Conservation (phyloP, 805 yeast genomes). For the Myxozyma nipponensis region DNA sequence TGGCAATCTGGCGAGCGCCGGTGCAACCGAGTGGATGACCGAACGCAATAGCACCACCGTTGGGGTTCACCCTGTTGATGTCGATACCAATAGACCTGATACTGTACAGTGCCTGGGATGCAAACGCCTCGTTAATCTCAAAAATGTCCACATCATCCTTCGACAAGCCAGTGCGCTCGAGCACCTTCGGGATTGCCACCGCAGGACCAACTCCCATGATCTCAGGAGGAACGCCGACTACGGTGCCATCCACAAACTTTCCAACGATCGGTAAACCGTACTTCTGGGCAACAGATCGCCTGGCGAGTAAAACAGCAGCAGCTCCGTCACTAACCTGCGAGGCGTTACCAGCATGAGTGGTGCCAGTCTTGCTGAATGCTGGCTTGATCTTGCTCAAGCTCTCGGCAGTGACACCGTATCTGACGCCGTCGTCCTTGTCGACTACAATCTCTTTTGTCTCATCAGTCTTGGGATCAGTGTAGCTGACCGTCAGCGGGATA, state of each 20-base stretch:
- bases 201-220: constrained; percentile 99
- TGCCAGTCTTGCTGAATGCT: constrained; percentile 79
- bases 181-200: constrained; percentile 81
- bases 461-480: constrained; percentile 55
- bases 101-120: constrained; percentile 86
- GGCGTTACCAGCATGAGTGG: constrained; percentile 94
- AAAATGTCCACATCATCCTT: constrained; percentile 66
- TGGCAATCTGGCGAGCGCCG: constrained; percentile 90
- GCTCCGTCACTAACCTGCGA: constrained; percentile 97
- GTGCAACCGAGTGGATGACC: constrained; percentile 94
- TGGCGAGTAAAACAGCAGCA: constrained; percentile 79
- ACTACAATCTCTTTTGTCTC: constrained; percentile 52
- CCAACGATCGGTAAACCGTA: constrained; percentile 70
- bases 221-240: constrained; percentile 94
- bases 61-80: constrained; percentile 69
- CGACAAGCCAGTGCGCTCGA: constrained; percentile 56
- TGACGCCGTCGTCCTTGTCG: constrained; percentile 82
- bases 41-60: constrained; percentile 94
- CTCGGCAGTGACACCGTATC: constrained; percentile 77
- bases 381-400: constrained; percentile 74
- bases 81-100: constrained; percentile 65
- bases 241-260: constrained; percentile 71
- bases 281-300: constrained; percentile 78
- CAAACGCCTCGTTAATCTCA: constrained; percentile 89
- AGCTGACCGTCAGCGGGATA: constrained; percentile 66